Base-by-base conservation (phyloP, 345 rosid genomes). In the Linum usitatissimum region DNA sequence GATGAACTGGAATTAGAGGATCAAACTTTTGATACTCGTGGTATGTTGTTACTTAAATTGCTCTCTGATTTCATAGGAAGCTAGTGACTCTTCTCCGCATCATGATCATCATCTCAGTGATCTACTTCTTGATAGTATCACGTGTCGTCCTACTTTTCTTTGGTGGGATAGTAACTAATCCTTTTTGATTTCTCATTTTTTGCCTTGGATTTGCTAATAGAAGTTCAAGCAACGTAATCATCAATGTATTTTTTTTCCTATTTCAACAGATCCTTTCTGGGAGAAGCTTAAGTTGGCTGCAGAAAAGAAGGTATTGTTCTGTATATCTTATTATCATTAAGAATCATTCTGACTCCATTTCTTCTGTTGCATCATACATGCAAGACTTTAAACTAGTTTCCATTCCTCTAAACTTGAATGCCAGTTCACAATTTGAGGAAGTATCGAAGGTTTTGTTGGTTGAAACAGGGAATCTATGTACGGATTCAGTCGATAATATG, bases 201-300 rank as follows among this genome's bases (percentile, higher is more conserved):
- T 0, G 48, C 21, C 48, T 5, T 42, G 42, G 3, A 45, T 45
- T 45, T 1, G 17, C 7, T 45, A 3, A 3, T 45, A 45, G 8
- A 45, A 45, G 14, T 45, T 45, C 51, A 45, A 45, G 51, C 51
- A 45, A 6, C 51, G 51, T 45, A 45, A 45, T 45, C 51, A 45
- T 45, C 51, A 10, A 10, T 51, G 4, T 18, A 38, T 54, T 20
- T 17, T 69, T 59, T 31, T 23, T 72, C 64, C 64, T 59, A 7
- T 68, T 74, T 64, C 38, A 67, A 65, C 78, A 86, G 98, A 78
- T 79, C 75, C 75, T 62, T 92, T 92, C 56, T 92, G 96, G 98
- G 78, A 79, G 74, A 89, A 89, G 76, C 83, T 92, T 28, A 85
- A 73, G 77, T 31, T 61, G 48, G 79, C 77, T 63, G 91, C 85